Conservation (phyloP, 345 rosid genomes). For the Ricinus communis region DNA sequence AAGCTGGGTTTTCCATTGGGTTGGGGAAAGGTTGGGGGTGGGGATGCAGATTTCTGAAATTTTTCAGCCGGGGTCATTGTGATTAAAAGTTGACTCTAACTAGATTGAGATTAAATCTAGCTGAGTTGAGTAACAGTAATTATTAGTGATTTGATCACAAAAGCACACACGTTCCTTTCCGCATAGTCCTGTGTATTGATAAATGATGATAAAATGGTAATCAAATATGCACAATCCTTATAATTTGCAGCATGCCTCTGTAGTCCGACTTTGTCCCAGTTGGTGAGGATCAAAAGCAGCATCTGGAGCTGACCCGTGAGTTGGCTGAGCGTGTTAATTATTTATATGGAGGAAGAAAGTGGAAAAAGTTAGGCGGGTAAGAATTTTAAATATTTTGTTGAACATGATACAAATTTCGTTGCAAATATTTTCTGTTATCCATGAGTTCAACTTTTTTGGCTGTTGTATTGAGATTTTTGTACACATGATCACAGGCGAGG, state of each 20-base stretch:
- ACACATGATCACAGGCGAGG: slow-evolving; percentile 57
- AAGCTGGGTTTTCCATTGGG: not conserved
- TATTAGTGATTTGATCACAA: slow-evolving; percentile 4
- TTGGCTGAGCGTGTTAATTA: slow-evolving; percentile 77
- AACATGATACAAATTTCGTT: slow-evolving; percentile 4
- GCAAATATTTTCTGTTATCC: slow-evolving; percentile 11
- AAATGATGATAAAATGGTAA: slow-evolving; percentile 17
- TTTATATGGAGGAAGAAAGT: slow-evolving; percentile 90
- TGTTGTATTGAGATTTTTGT: slow-evolving; percentile 12
- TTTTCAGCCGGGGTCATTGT: not conserved
- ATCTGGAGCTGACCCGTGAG: slow-evolving; percentile 84
- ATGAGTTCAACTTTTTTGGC: not conserved
- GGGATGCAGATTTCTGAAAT: not conserved
- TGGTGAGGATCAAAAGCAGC: slow-evolving; percentile 98
- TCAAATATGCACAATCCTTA: slow-evolving; percentile 40
- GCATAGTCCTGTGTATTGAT: slow-evolving; percentile 15
- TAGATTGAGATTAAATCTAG: not conserved
- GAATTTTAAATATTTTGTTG: slow-evolving; percentile 17
- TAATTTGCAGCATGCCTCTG: slow-evolving; percentile 47
- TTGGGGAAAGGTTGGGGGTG: not conserved
- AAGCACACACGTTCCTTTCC: not conserved
- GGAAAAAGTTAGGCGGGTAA: slow-evolving; percentile 97
- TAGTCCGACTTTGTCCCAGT: slow-evolving; percentile 95
- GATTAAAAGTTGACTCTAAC: not conserved
- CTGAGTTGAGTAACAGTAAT: not conserved